These are phyloP conservation scores for Ottelia alismoides DNA, from an alignment of 106 monocot species.

Conservation along the genomic window DNA sequence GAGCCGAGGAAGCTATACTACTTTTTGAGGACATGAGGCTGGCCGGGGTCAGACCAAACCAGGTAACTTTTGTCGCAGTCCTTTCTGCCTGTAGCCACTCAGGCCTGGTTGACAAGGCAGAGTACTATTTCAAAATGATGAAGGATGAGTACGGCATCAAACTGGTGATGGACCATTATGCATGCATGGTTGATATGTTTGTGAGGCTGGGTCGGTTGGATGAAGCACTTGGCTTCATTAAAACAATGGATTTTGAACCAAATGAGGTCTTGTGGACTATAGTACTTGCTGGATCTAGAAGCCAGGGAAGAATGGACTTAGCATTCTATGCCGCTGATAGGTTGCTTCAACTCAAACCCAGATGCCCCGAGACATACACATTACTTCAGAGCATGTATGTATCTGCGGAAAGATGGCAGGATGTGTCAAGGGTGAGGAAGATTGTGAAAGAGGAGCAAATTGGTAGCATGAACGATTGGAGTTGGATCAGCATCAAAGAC, in stretches of 20 bases:
- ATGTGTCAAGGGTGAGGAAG: conserved; percentile 70
- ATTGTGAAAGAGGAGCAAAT: conserved; percentile 76
- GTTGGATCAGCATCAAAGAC: conserved; percentile 68
- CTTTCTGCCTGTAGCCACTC: conserved; percentile 88
- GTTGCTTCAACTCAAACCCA: conserved; percentile 55
- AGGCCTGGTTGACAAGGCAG: conserved; percentile 66
- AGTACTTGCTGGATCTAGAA: conserved; percentile 68
- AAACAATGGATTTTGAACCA: conserved; percentile 50
- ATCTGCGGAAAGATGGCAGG: conserved; percentile 70
- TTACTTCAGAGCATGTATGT: conserved; percentile 78
- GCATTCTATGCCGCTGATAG: conserved; percentile 60
- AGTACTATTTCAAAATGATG: conserved; percentile 80
- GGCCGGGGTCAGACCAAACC: conserved; percentile 55
- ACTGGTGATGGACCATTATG: conserved; percentile 78
- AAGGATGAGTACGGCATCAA: conserved; percentile 60
- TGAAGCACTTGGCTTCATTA: conserved; percentile 58
- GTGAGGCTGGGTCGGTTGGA: conserved; percentile 62
- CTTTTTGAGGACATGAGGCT: conserved; percentile 91
- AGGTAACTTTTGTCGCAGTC: conserved; percentile 76
- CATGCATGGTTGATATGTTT: conserved; percentile 93
- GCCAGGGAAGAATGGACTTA: conserved; percentile 68
- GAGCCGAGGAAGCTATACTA: conserved; percentile 46
- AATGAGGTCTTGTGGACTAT: conserved; percentile 91
- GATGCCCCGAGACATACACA: conserved; percentile 48
- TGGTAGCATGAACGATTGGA: conserved; percentile 45